phyloP scores from a whole-genome alignment of 1,139 yeast genomes.

The Pichia sp. region DNA sequence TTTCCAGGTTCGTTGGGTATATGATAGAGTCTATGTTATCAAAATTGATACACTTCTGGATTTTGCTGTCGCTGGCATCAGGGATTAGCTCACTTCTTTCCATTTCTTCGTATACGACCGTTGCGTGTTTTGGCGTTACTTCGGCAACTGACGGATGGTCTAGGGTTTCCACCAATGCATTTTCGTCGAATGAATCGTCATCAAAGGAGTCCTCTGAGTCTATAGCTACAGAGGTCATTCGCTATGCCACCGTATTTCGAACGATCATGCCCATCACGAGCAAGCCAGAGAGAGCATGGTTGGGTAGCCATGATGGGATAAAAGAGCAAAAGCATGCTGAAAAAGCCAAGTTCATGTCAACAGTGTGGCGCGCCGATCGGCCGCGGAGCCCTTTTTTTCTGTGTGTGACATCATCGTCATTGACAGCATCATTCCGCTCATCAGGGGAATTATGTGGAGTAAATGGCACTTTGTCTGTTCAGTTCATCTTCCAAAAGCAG shows the following conservation, averaged over 20 bases:
- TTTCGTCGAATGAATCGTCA: constrained; percentile 5
- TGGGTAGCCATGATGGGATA: neutral
- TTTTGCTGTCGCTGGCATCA: neutral
- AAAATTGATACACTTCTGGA: constrained; percentile 27
- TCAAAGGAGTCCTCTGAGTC: constrained; percentile 6
- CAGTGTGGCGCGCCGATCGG: neutral
- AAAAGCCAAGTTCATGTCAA: neutral
- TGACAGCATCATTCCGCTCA: neutral
- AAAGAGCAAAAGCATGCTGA: neutral
- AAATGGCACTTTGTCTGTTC: too few relatives aligned
- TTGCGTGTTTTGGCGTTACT: constrained; percentile 1
- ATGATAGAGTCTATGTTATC: constrained; percentile 49
- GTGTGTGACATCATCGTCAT: neutral
- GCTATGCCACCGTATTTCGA: neutral
- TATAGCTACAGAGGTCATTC: neutral
- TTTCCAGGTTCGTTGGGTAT: constrained; percentile 81
- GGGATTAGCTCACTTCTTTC: constrained; percentile 27
- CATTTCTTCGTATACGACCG: constrained; percentile 27
- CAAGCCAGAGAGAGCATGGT: neutral
- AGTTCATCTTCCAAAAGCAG: too few relatives aligned
- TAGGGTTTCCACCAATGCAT: neutral
- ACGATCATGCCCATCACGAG: neutral
- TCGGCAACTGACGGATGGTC: neutral
- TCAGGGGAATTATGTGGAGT: too few relatives aligned
- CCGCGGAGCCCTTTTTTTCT: neutral